phyloP scores from a whole-genome alignment of 2,329 filamentous ascomycete species.

The Juglanconis juglandina region DNA sequence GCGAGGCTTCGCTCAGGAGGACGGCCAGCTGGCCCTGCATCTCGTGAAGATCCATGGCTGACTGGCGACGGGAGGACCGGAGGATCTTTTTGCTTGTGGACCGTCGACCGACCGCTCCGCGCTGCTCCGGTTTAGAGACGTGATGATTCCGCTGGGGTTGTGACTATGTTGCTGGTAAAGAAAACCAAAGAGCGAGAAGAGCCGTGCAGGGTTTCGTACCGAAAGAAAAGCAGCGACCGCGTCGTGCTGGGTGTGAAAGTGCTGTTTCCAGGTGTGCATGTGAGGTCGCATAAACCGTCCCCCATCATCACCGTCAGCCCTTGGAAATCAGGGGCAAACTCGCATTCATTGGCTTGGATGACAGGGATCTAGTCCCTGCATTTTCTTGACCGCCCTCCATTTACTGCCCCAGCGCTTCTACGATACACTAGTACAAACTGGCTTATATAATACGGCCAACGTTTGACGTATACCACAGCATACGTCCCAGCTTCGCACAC shows the following conservation, averaged over 20 bases:
- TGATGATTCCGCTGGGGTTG: neutral
- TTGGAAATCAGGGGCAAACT: slow-evolving; percentile 2
- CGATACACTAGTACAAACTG: no score
- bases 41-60: slow-evolving; percentile 60
- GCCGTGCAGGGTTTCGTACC: no score
- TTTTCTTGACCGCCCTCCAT: neutral
- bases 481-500: no score
- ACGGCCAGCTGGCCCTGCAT: slow-evolving; percentile 52
- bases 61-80: neutral
- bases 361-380: slow-evolving; percentile 9
- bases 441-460: no score
- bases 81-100: neutral
- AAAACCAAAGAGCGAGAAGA: neutral
- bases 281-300: slow-evolving; percentile 16
- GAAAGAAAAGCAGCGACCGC: neutral
- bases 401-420: neutral
- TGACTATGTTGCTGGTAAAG: neutral
- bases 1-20: slow-evolving; percentile 50
- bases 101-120: neutral
- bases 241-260: neutral
- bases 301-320: neutral
- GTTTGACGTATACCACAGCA: no score
- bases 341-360: neutral
- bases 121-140: neutral
- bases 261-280: neutral